Percentiles rank a stretch among this genome's conserved stretches.
These are phyloP conservation scores for Ramaria sp. DNA, from an alignment of 768 basidiomycete species.

Conservation along the genomic window DNA sequence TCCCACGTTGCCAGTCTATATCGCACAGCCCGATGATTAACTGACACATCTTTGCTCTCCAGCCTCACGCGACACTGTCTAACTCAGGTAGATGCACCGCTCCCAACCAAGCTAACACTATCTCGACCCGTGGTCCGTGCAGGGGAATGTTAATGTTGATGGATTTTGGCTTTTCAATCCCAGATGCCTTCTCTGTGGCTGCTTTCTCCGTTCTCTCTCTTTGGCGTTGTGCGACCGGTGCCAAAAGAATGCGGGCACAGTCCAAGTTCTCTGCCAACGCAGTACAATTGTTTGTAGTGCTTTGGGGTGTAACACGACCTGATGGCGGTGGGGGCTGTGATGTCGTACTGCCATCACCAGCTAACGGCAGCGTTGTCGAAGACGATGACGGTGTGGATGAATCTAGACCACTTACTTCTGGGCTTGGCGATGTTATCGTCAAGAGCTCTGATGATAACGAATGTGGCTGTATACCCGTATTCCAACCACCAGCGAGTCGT, in stretches of 20 bases:
- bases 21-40: background rate
- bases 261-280: conserved; percentile 52
- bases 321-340: conserved; percentile 12
- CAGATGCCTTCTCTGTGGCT: conserved; percentile 34
- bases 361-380: background rate
- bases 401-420: background rate
- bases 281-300: conserved; percentile 13
- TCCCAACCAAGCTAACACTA: conserved; percentile 76
- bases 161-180: conserved; percentile 39
- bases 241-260: conserved; percentile 59
- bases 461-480: conserved; percentile 32
- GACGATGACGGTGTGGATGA: background rate
- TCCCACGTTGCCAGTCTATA: background rate
- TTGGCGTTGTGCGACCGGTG: conserved; percentile 57
- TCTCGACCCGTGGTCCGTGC: conserved; percentile 78
- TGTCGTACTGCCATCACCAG: background rate
- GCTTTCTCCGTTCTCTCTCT: conserved; percentile 44
- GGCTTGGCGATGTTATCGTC: background rate
- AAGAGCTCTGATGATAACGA: background rate
- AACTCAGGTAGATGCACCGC: conserved; percentile 72
- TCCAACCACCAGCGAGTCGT: conserved; percentile 71
- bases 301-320: conserved; percentile 13
- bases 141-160: conserved; percentile 70
- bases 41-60: background rate
- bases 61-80: conserved; percentile 25